Evolutionary conservation across 495 filamentous ascomycete species (phyloP), one percentile per base, ranked within the genome.

Genomic region (Letharia columbiana): DNA sequence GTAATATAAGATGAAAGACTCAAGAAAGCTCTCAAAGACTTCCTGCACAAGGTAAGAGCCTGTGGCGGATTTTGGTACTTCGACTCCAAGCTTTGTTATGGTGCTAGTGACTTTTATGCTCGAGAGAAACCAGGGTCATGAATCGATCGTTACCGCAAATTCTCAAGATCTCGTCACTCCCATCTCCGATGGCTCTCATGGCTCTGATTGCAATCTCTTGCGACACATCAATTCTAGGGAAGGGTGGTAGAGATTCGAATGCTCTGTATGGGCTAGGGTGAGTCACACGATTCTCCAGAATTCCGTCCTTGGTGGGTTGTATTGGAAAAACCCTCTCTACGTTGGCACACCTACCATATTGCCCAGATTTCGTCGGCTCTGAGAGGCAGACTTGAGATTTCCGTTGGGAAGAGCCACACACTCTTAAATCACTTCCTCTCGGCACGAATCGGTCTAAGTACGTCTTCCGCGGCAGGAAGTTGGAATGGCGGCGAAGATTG

Each of bases 391-490:
- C 18, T 49, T 49, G 45, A 20, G 17, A 49, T 2, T 49, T 49
- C 45, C 5, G 4, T 49, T 49, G 45, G 45, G 20, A 23, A 49
- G 15, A 70, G 33, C 3, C 33, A 45, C 17, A 70, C 61, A 47
- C 68, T 68, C 20, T 70, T 70, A 40, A 65, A 68, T 41, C 59
- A 65, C n/a, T 70, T 54, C 31, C 66, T 68, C 40, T 70, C 66
- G 9, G 35, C 52, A 28, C 68, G 62, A 37, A 68, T 60, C 39
- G n/a, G 61, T 37, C 20, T 18, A 42, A 61, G 64, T 3, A 28
- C 2, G 23, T 68, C 56, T 58, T 69, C 61, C 1, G 35, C n/a
- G 0, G 35, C 9, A 1, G 41, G 61, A n/a, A 50, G 7, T 31
- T 31, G 52, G 23, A 68, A 37, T 13, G 66, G 66, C 42, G 61